Base-by-base conservation (phyloP, 208 protist species). In the Blechomonas ayalai region DNA sequence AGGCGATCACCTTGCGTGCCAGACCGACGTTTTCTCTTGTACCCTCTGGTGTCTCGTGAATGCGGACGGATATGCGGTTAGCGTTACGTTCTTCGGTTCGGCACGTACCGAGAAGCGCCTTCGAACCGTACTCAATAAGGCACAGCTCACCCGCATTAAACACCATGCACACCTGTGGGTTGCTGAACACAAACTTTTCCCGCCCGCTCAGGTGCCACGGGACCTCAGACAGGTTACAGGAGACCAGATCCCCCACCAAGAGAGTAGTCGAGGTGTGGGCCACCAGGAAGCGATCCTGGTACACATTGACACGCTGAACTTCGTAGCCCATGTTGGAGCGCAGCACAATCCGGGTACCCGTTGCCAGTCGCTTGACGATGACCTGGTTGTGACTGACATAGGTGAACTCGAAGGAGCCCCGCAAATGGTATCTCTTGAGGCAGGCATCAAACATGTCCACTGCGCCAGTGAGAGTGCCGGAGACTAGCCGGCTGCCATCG, bases 381-480 rank as follows among this genome's bases (percentile, higher is more conserved):
- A 98, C 92, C 57, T 97, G 95, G 40, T 83, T 93, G 52, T 95
- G 74, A 56, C 84, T 93, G 13, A 98, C 91, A 77, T 97, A 98
- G 37, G 95, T 97, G 65, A 99, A 96, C 73, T 99, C 96, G 67
- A 98, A 99, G 34, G 95, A 87, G 41, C 89, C 81, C 41, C 95
- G 88, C 59, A 97, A 80, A 20, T 86, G 76, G 55, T 97, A 95
- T 37, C 96, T 82, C 38, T 84, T 82, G 31, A 99, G 59, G 66
- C 95, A 98, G 12, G 95, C 82, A 60, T 98, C 96, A 68, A 96
- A 99, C 61, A 97, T 59, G 43, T 98, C 96, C 10, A 99, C 83
- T 15, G 82, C 83, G 18, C 97, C 97, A 32, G 79, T 90, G 28
- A 97, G 51, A 15, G 79, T 87, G 24, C 92, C 94, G 16, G 92